phyloP scores from a whole-genome alignment of 2,329 filamentous ascomycete species.

The Diaporthe ampelina region DNA sequence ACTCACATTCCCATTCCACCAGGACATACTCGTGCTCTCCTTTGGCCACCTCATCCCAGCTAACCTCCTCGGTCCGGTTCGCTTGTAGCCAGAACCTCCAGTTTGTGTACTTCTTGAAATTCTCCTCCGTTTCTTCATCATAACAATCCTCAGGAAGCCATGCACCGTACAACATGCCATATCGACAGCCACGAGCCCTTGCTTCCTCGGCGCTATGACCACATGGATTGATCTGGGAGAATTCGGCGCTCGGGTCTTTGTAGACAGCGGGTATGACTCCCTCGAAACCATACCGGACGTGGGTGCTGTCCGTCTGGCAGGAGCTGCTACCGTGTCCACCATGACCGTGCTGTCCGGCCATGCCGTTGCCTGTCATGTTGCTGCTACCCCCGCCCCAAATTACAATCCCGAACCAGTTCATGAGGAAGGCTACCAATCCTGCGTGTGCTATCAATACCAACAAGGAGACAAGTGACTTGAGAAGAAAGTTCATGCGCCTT shows the following conservation, averaged over 20 bases:
- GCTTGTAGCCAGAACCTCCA: slow-evolving; percentile 27
- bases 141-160: slow-evolving; percentile 25
- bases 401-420: background rate
- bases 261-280: background rate
- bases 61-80: slow-evolving; percentile 12
- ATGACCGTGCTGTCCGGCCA: background rate
- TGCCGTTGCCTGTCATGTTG: background rate
- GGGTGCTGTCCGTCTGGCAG: background rate
- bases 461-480: background rate
- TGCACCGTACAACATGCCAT: slow-evolving; percentile 32
- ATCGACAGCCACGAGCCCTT: slow-evolving; percentile 24
- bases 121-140: slow-evolving; percentile 32
- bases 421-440: background rate
- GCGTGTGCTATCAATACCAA: slow-evolving; percentile 6
- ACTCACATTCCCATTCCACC: slow-evolving; percentile 33
- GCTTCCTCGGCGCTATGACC: slow-evolving; percentile 15
- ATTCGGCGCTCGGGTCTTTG: background rate
- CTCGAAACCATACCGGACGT: background rate
- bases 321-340: slow-evolving; percentile 1
- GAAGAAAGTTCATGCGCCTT: background rate
- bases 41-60: slow-evolving; percentile 24
- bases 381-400: background rate
- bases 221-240: background rate
- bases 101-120: slow-evolving; percentile 26
- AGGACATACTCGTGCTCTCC: slow-evolving; percentile 26